Evolutionary conservation across 2,329 filamentous ascomycete species (phyloP).

Genomic region (Periconia sp.): DNA sequence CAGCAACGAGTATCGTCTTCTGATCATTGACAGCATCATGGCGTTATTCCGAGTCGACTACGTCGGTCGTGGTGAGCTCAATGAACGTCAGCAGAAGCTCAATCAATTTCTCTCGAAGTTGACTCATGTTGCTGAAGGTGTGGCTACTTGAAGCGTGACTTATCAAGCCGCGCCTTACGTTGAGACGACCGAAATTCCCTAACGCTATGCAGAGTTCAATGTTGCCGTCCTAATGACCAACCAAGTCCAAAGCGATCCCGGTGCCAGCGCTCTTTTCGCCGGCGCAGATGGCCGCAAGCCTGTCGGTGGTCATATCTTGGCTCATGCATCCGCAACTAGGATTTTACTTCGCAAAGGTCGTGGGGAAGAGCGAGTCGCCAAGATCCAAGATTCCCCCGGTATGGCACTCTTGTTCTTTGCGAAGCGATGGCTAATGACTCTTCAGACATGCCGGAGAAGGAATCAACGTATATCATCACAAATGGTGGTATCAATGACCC

Average conservation of each 20-base stretch:
- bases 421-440: constrained; percentile 20
- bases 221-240: constrained; percentile 66
- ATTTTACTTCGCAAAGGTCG: constrained; percentile 71
- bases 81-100: constrained; percentile 71
- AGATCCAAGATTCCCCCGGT: constrained; percentile 72
- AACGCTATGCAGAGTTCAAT: constrained; percentile 72
- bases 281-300: constrained; percentile 72
- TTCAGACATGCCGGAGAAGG: constrained; percentile 69
- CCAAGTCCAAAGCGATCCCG: constrained; percentile 74
- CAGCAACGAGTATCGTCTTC: constrained; percentile 67
- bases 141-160: too few relatives aligned
- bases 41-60: constrained; percentile 73
- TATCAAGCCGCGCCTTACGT: too few relatives aligned
- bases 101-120: constrained; percentile 69
- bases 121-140: constrained; percentile 68
- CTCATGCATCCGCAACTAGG: constrained; percentile 71
- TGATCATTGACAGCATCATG: constrained; percentile 75
- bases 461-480: constrained; percentile 74
- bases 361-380: constrained; percentile 73
- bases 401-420: constrained; percentile 17
- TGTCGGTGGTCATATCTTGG: constrained; percentile 71
- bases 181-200: too few relatives aligned
- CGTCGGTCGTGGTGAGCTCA: constrained; percentile 69
- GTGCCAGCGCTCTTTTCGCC: constrained; percentile 70
- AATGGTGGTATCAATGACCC: constrained; percentile 72